Conservation (phyloP, 257 asterid genomes). For the Solanum pinnatisectum region DNA sequence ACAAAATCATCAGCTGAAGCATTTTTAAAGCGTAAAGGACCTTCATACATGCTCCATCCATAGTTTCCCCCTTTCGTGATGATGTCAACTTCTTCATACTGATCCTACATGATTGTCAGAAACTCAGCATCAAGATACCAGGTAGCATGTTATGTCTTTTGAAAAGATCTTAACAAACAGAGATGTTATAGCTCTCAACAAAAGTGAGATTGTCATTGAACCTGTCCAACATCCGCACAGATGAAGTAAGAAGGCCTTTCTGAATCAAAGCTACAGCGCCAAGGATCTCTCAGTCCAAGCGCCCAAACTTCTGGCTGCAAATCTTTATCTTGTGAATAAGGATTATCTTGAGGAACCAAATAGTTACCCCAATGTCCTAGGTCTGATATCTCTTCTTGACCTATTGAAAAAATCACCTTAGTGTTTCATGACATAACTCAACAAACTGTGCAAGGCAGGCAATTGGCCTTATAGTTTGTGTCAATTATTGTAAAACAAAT, state of each 20-base stretch:
- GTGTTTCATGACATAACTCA: neutral
- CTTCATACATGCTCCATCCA: slow-evolving; percentile 89
- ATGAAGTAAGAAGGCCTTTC: slow-evolving; percentile 81
- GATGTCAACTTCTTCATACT: slow-evolving; percentile 78
- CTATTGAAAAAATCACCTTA: slow-evolving; percentile 13
- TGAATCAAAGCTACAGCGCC: slow-evolving; percentile 94
- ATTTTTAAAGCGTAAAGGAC: slow-evolving; percentile 40
- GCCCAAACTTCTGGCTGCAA: slow-evolving; percentile 79
- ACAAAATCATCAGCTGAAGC: slow-evolving; percentile 46
- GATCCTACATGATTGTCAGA: slow-evolving; percentile 32
- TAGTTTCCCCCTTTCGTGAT: slow-evolving; percentile 88
- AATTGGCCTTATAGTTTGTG: neutral
- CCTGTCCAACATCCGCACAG: slow-evolving; percentile 91
- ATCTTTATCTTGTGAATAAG: slow-evolving; percentile 47
- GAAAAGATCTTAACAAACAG: neutral
- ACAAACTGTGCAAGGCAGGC: neutral
- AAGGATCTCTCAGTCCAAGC: slow-evolving; percentile 71
- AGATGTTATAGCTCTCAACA: neutral
- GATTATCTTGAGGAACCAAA: slow-evolving; percentile 69
- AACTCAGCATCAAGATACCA: neutral
- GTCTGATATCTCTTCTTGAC: slow-evolving; percentile 40
- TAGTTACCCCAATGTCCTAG: slow-evolving; percentile 82
- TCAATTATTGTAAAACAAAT: neutral
- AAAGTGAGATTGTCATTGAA: neutral
- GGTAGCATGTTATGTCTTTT: neutral